Percentiles rank a stretch among this genome's conserved stretches.
These are phyloP conservation scores for Hypomyces rosellus DNA, from an alignment of 2,329 filamentous ascomycete species.

Conservation along the genomic window DNA sequence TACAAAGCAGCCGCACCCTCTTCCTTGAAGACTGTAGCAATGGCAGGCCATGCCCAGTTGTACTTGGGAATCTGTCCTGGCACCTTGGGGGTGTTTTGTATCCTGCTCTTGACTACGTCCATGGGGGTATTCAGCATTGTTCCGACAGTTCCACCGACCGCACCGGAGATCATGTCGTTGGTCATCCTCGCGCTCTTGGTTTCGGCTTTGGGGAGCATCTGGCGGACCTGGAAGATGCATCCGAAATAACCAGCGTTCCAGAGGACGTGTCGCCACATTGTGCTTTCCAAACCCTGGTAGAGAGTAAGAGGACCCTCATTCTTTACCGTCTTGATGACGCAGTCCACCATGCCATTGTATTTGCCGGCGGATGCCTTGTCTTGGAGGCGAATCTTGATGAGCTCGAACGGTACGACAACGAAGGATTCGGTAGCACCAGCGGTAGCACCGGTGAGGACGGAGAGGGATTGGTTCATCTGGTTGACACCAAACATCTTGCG, in stretches of 20 bases:
- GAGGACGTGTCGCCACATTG: conserved; percentile 82
- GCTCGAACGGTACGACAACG: conserved; percentile 95
- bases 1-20: conserved; percentile 90
- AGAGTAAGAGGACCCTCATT: conserved; percentile 79
- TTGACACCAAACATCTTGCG: conserved; percentile 74
- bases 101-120: conserved; percentile 96
- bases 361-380: conserved; percentile 89
- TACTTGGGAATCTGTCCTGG: conserved; percentile 84
- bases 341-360: conserved; percentile 77
- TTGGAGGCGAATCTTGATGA: conserved; percentile 96
- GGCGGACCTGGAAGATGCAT: conserved; percentile 94
- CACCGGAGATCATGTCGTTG: conserved; percentile 83
- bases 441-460: conserved; percentile 86
- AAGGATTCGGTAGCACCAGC: conserved; percentile 94
- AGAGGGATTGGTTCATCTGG: conserved; percentile 88
- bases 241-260: conserved; percentile 98
- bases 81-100: conserved; percentile 86
- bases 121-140: conserved; percentile 92
- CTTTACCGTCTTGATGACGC: conserved; percentile 72
- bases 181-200: conserved; percentile 74
- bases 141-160: conserved; percentile 79
- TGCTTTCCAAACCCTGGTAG: conserved; percentile 96
- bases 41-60: conserved; percentile 93
- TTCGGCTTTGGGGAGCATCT: conserved; percentile 71
- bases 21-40: conserved; percentile 83